Percentiles rank a stretch among this genome's conserved stretches.
Evolutionary conservation across 2,329 filamentous ascomycete genomes (phyloP).

Genomic region (Pseudogymnoascus sp.): DNA sequence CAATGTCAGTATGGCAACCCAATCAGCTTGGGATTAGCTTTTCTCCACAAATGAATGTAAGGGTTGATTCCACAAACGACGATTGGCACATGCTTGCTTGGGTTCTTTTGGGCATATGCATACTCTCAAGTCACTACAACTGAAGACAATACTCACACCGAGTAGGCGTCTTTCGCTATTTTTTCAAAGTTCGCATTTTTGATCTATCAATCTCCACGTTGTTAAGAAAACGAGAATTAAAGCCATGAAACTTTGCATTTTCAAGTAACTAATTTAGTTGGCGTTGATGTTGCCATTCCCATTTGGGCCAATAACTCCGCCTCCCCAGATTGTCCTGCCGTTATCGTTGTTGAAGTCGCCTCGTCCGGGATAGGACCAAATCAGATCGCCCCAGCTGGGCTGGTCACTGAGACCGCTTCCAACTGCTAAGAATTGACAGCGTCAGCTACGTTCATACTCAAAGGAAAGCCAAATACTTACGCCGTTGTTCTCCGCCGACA

Average conservation of each 20-base stretch:
- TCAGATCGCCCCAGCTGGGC: constrained; percentile 28
- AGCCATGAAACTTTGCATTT: neutral
- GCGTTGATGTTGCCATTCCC: constrained; percentile 14
- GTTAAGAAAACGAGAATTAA: neutral
- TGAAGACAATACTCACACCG: neutral
- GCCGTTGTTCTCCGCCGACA: constrained; percentile 12
- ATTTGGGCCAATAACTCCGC: constrained; percentile 19
- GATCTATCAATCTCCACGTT: neutral
- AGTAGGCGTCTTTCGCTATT: neutral
- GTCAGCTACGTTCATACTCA: neutral
- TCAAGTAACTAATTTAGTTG: neutral
- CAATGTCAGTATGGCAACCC: neutral
- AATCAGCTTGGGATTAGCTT: neutral
- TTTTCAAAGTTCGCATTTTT: neutral
- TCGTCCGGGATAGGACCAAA: constrained; percentile 22
- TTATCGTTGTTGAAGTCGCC: constrained; percentile 19
- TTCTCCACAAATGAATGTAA: neutral
- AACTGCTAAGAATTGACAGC: neutral
- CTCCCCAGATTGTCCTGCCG: constrained; percentile 21
- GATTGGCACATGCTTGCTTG: neutral
- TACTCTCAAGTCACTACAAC: neutral
- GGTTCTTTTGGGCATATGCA: neutral
- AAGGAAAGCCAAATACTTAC: neutral
- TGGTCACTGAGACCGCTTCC: constrained; percentile 16
- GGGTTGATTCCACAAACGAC: neutral